Conservation (phyloP, 306 rosid species). For the Macrotyloma uniflorum region DNA sequence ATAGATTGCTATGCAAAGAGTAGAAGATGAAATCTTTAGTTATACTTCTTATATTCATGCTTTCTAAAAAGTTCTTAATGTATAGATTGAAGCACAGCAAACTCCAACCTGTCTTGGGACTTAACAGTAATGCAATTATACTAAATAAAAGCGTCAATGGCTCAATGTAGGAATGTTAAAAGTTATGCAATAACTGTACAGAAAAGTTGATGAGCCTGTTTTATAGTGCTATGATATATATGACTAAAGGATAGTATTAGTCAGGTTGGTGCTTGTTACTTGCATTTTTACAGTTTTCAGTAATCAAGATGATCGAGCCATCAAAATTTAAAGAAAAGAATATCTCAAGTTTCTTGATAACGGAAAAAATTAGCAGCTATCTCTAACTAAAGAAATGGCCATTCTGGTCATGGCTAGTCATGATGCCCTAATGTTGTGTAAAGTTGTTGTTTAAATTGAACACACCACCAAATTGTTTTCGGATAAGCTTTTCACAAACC, state of each 20-base stretch:
- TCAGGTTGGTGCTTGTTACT: not conserved
- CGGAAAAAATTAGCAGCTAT: not conserved
- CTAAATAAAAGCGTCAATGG: not conserved
- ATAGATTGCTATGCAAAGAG: not conserved
- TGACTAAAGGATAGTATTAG: not conserved
- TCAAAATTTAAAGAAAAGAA: not conserved
- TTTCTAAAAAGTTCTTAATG: not conserved
- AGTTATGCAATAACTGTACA: not conserved
- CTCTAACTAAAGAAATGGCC: not conserved
- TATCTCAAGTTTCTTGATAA: not conserved
- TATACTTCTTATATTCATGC: not conserved
- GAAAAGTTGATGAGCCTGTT: not conserved
- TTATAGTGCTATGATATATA: not conserved
- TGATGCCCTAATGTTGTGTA: not conserved
- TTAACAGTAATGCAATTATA: slow-evolving; percentile 1
- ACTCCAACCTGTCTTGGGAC: not conserved
- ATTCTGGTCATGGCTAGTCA: not conserved
- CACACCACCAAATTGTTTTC: not conserved
- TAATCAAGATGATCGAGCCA: not conserved
- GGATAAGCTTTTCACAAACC: slow-evolving; percentile 52
- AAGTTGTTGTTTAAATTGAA: not conserved
- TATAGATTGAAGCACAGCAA: slow-evolving; percentile 18
- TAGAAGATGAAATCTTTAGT: not conserved
- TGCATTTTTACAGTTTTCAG: not conserved
- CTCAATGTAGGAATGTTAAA: not conserved